Base-by-base conservation (phyloP, 495 filamentous ascomycete species). In the Amorphotheca resinae region DNA sequence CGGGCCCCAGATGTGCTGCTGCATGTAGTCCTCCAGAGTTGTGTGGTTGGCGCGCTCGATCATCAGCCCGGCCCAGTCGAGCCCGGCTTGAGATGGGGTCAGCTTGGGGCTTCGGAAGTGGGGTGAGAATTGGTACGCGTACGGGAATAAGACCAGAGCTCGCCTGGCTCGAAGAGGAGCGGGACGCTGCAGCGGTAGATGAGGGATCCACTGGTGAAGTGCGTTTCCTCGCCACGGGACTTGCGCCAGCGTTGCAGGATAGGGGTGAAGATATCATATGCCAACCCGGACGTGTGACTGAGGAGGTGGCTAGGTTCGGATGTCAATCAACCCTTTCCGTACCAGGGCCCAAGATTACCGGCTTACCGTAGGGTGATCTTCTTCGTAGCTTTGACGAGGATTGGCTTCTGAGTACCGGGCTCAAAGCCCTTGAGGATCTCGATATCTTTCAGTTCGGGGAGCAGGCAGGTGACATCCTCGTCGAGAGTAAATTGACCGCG, bases 1-100 rank as follows among this genome's bases (percentile, higher is more conserved):
- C 0, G 77, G 75, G 26, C 62, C 46, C 49, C 77, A 74, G 43
- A 80, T 69, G 52, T 74, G 48, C 43, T 61, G 54, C 33, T 75
- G 57, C 35, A 80, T 62, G 52, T 76, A 80, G 12, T 67, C 64
- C 26, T 73, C 67, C 15, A 80, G 65, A 2, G 61, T 57, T 20
- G 63, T 36, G 2, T 64, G 57, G 2, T 65, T 66, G 26, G 64
- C 63, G 12, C 72, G 67, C 50, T 79, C 68, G 2, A 65, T 65
- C 52, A 61, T 49, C 67, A 74, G 2, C 5, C 70, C 66, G 0
- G 68, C 67, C 66, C 68, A 70, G 45, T 74, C 70, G 0, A 68
- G 45, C 6, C 64, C 59, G 0, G 31, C 45, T 41, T 9, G 3
- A n/a, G 2, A 4, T 22, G 18, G 16, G 9, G 38, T 3, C 9